Evolutionary conservation across 2,329 filamentous ascomycete species (phyloP), one percentile per base, ranked within the genome.

Genomic region (Alternaria triticimaculans): DNA sequence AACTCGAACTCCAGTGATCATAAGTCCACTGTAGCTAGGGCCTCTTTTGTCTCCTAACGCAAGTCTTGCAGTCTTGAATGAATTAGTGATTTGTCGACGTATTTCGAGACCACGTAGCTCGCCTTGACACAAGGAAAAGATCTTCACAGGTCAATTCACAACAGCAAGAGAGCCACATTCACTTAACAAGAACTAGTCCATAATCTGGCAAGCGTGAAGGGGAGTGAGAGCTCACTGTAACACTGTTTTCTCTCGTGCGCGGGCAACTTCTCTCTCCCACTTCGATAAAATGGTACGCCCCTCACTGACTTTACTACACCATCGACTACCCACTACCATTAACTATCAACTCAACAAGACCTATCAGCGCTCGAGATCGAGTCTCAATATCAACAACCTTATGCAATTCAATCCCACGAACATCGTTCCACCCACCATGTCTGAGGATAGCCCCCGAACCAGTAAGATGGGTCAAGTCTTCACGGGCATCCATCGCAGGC

Each of bases 401-500:
- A 14, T 11, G 11, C 25, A 55, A 48, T 11, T 7, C 50, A 18
- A 37, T 21, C 43, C 43, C 11, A 11, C 2, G 6, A 33, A 45
- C 44, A 23, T 20, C 41, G 6, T 30, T 14, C 3, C 11, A 28
- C 8, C 26, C 18, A 28, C 11, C 25, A 45, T 30, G 28, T 46
- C 41, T 33, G 21, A 57, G 11, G 18, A 48, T 6, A 21, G 25
- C n/a, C 46, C 21, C 10, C 44, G 28, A 26, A 33, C 25, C 14
- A 30, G 26, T 3, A 57, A 57, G 25, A 14, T 28, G 20, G 41
- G 30, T 6, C 18, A 20, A 23, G 41, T 46, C 25, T 46, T 46
- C 54, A n/a, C 46, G 41, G 41, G 25, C 25, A 48, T 57, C 12
- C 54, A 57, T 25, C 54, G 43, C 14, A 25, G 54, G 5, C 21